Evolutionary conservation across 2,329 filamentous ascomycete genomes (phyloP), one percentile per base, ranked within the genome.

Genomic region (Beauveria sp.): DNA sequence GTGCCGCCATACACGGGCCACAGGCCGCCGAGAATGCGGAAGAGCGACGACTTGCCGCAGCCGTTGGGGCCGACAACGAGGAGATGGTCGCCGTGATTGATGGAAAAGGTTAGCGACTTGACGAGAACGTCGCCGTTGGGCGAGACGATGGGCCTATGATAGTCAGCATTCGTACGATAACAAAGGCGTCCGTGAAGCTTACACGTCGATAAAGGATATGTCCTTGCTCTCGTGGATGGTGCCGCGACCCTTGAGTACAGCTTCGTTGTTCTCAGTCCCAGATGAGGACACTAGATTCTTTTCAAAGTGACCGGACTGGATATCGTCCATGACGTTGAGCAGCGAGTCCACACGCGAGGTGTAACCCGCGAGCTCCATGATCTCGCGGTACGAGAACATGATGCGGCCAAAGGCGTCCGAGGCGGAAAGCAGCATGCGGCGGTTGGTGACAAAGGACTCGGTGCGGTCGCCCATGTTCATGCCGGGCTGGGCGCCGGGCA

Each of bases 311-410:
- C 95, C 95, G 3, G 87, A 84, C 69, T 92, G 87, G 58, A 98
- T 90, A 67, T 99, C 95, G 63, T 93, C 88, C 86, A 99, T 97
- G 53, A 98, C 93, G 63, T 96, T 89, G 16, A 99, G 80, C 4
- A 99, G 80, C 3, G 90, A 90, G 1, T 93, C 89, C 5, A 99
- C 95, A 58, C 95, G 88, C 10, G 92, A 93, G 0, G 95, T 99
- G 77, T 96, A 96, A 42, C 95, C 95, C 0, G 95, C 95, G 34
- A 99, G 80, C 74, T 99, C 93, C 72, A 93, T 96, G 65, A 99
- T 88, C 72, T 99, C 95, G 68, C 96, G 93, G 80, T 97, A 98
- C 2, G 91, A 96, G 76, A 96, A 97, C 93, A 97, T 97, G 66
- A 98, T 82, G 63, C 95, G 88, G 1, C 93, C 93, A 71, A 97